Base-by-base conservation (phyloP, 306 rosid genomes). In the Quercus glauca region DNA sequence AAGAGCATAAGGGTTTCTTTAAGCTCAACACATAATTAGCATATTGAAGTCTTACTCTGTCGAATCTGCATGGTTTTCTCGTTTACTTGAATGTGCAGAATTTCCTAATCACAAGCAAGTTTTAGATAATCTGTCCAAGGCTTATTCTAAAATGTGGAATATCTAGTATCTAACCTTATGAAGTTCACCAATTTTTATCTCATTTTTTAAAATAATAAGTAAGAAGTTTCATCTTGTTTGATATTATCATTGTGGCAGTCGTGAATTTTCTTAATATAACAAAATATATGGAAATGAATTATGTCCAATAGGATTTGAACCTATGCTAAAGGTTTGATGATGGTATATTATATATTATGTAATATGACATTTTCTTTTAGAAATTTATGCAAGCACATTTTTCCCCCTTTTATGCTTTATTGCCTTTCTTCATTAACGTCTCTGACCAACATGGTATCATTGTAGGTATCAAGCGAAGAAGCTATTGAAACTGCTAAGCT, bases 391-490 rank as follows among this genome's bases (percentile, higher is more conserved):
- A 64, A 29, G 45, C 18, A 3, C 10, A 68, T 9, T 18, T 49
- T 21, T 2, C 6, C 31, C 56, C 19, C 43, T 9, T 55, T 63
- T 13, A 56, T 23, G 25, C n/a, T 45, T 51, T 26, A 17, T 5
- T 31, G 41, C 71, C 51, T 28, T 52, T 51, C 20, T 15, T 19
- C 18, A 21, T 69, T 57, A 33, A 18, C 4, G 1, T 49, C 72
- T 67, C 72, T 19, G 14, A 71, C 43, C 25, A 79, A 21, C 58
- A 79, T 70, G 58, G 31, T 73, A 63, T 67, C 18, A 63, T 73
- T 81, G 83, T 84, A 95, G 99, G 79, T 92, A 83, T 90, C 99
- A 43, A 93, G 99, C 80, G 97, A 92, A 71, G 97, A 91, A 84
- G 88, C 99, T 64, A 80, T 95, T 33, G 92, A 95, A 86, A 95